phyloP scores from a whole-genome alignment of 2,329 filamentous ascomycete genomes.

The Alternaria infectoria region DNA sequence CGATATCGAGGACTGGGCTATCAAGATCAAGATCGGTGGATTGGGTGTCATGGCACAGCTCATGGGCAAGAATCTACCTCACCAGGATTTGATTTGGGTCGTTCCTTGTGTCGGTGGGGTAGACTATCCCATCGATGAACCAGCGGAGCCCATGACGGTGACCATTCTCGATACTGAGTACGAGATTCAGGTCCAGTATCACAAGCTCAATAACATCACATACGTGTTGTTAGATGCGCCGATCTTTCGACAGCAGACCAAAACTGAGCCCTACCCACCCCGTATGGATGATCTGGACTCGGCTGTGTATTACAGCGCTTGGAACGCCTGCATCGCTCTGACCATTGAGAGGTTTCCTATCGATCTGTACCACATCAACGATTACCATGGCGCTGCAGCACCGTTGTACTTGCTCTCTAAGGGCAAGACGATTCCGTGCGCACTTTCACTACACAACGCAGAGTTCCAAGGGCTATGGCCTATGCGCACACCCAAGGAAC shows the following conservation, averaged over 20 bases:
- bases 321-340: slow-evolving; percentile 73
- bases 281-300: slow-evolving; percentile 73
- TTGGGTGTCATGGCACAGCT: background rate
- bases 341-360: slow-evolving; percentile 63
- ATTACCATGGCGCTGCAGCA: background rate
- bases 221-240: slow-evolving; percentile 72
- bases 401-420: background rate
- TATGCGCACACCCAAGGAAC: slow-evolving; percentile 59
- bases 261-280: slow-evolving; percentile 47
- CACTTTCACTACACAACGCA: background rate
- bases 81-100: background rate
- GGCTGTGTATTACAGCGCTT: slow-evolving; percentile 72
- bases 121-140: background rate
- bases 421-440: background rate
- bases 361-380: background rate
- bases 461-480: background rate
- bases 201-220: slow-evolving; percentile 68
- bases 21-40: background rate
- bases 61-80: background rate
- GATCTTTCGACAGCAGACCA: slow-evolving; percentile 42
- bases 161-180: slow-evolving; percentile 67
- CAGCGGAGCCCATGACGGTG: slow-evolving; percentile 66
- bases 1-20: background rate
- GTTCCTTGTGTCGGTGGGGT: background rate
- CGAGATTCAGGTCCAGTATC: slow-evolving; percentile 68